Conservation (phyloP, 352 stramenopile species). For the Globisporangium rhizosaccharum region DNA sequence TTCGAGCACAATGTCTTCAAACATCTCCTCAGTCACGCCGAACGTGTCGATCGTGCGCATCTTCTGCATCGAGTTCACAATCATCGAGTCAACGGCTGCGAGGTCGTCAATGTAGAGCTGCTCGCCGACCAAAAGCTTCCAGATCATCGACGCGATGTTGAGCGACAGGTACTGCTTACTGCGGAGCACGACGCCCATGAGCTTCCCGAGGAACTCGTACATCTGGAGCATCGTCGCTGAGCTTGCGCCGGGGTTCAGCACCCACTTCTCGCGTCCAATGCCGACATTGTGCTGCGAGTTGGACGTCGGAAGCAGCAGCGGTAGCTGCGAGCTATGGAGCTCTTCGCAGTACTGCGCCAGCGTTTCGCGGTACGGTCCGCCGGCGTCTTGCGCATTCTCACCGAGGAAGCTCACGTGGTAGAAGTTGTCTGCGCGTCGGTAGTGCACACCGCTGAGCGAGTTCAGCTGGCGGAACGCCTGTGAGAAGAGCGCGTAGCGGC, state of each 20-base stretch:
- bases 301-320: constrained; percentile 84
- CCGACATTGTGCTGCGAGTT: constrained; percentile 90
- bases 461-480: constrained; percentile 84
- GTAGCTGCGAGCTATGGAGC: constrained; percentile 72
- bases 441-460: constrained; percentile 49
- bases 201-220: constrained; percentile 90
- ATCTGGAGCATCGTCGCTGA: constrained; percentile 56
- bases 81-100: constrained; percentile 74
- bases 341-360: constrained; percentile 82
- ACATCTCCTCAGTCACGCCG: constrained; percentile 81
- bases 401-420: constrained; percentile 86
- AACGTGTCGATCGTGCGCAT: constrained; percentile 76
- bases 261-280: constrained; percentile 83
- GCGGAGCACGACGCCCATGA: constrained; percentile 86
- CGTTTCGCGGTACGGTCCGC: constrained; percentile 83
- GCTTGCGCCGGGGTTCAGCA: constrained; percentile 78
- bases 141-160: constrained; percentile 82
- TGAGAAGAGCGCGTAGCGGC: constrained; percentile 67
- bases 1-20: constrained; percentile 89
- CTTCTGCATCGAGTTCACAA: constrained; percentile 85
- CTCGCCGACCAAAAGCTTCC: constrained; percentile 86
- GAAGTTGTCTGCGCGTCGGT: constrained; percentile 59
- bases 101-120: constrained; percentile 76
- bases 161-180: constrained; percentile 88
- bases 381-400: constrained; percentile 82